Base-by-base conservation (phyloP, 352 stramenopile species). In the Globisporangium apiculatum region DNA sequence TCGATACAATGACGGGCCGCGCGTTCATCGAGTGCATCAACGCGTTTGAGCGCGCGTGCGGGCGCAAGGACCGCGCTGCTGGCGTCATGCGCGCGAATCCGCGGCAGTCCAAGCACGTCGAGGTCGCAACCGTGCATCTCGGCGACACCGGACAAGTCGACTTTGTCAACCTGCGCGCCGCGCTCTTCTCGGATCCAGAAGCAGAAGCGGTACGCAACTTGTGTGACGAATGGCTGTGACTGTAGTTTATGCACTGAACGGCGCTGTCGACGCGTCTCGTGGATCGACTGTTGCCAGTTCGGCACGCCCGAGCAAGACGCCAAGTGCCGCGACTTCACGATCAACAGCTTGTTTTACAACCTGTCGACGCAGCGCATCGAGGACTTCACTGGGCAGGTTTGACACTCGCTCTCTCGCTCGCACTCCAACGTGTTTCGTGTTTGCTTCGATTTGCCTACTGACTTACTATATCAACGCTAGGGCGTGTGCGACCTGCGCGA, bases 281-380 rank as follows among this genome's bases (percentile, higher is more conserved):
- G 24, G 24, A 31, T 31, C 24, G 24, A 31, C 24, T 31, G 24
- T 31, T 31, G 24, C 24, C 24, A 72, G 51, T 78, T 87, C 48
- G 79, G 75, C 9, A 98, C 89, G n/a, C 86, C 96, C 2, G 55
- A 78, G 46, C 76, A 97, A 53, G 89, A 97, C 61, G 89, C 87
- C 11, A 64, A 87, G 51, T 61, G 97, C 43, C 79, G 97, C 47
- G 97, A 99, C 79, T 96, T 99, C 57, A 99, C 97, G 1, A 97
- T 99, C 66, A 99, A 99, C 73, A 78, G 81, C 17, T 66, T 99
- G 3, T 99, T 99, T 69, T 99, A 98, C 84, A 99, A 42, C 38
- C 38, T 42, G 7, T 42, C 38, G 38, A 42, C 79, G n/a, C 70
- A 73, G 10, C 64, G 80, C 46, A 78, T 99, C 6, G 97, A 99